Evolutionary conservation across 2,329 filamentous ascomycete species (phyloP).

Genomic region (Stagonosporopsis tanaceti): DNA sequence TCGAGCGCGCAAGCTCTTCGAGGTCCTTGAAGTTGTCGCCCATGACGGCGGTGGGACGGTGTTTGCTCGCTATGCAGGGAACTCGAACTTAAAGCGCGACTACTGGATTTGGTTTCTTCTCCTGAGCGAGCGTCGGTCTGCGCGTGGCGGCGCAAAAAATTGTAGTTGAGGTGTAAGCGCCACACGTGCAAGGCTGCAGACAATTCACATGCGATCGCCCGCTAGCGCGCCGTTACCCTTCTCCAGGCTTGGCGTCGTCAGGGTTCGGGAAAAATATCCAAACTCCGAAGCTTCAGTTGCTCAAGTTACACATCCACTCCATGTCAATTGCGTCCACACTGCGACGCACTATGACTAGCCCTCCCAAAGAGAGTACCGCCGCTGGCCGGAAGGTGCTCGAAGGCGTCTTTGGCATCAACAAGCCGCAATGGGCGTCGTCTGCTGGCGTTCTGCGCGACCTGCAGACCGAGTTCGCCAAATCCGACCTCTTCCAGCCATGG

Average conservation of each 20-base stretch:
- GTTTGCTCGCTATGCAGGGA: background rate
- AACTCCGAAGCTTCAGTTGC: background rate
- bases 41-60: constrained; percentile 35
- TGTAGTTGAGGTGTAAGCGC: background rate
- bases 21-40: constrained; percentile 51
- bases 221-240: constrained; percentile 22
- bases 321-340: constrained; percentile 34
- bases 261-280: constrained; percentile 2
- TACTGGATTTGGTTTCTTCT: background rate
- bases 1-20: constrained; percentile 52
- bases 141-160: background rate
- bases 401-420: constrained; percentile 81
- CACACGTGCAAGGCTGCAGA: constrained; percentile 21
- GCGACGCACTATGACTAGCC: constrained; percentile 37
- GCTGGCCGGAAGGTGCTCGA: constrained; percentile 61
- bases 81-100: background rate
- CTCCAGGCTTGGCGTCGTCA: constrained; percentile 15
- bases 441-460: constrained; percentile 90
- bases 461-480: constrained; percentile 83
- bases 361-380: constrained; percentile 29
- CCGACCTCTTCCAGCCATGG: constrained; percentile 79
- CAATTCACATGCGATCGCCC: constrained; percentile 27
- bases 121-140: background rate
- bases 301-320: constrained; percentile 9
- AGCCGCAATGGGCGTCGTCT: constrained; percentile 85